Evolutionary conservation across 768 basidiomycete genomes (phyloP).

Genomic region (Russula brevipes): DNA sequence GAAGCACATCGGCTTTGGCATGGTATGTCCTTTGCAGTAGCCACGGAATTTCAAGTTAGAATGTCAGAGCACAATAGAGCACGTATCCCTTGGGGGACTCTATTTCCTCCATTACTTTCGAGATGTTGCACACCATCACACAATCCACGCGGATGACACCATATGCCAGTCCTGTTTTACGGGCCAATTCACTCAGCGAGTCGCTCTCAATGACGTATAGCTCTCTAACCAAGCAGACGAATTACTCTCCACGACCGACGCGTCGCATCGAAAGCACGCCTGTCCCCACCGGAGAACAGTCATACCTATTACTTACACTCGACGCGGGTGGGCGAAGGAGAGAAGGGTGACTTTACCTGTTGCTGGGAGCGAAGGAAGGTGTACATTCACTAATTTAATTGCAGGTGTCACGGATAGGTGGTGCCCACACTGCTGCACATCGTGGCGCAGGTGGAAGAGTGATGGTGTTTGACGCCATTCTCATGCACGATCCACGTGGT

Average conservation of each 20-base stretch:
- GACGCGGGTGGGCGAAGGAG: not conserved
- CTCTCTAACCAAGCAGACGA: not conserved
- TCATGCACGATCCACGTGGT: slow-evolving; percentile 7
- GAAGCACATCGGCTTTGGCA: no score
- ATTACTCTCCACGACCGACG: not conserved
- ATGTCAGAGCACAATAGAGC: no score
- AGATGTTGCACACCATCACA: not conserved
- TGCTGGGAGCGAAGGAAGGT: not conserved
- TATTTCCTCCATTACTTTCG: no score
- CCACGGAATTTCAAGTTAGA: no score
- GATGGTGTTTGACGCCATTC: not conserved
- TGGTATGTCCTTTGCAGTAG: no score
- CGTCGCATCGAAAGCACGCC: not conserved
- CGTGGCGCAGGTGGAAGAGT: slow-evolving; percentile 15
- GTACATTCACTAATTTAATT: not conserved
- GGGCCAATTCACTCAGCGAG: not conserved
- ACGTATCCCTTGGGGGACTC: not conserved
- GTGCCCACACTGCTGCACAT: slow-evolving; percentile 9
- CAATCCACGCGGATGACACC: slow-evolving; percentile 6
- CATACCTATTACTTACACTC: not conserved
- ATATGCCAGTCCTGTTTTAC: not conserved
- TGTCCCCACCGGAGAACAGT: slow-evolving; percentile 6
- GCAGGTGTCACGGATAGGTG: slow-evolving; percentile 6
- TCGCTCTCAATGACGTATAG: not conserved
- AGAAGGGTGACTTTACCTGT: not conserved